A percentile compares a stretch with the other conserved stretches of the same genome.
These are phyloP conservation scores for Boletus rubescentipes DNA, from an alignment of 768 basidiomycete species.

Conservation along the genomic window DNA sequence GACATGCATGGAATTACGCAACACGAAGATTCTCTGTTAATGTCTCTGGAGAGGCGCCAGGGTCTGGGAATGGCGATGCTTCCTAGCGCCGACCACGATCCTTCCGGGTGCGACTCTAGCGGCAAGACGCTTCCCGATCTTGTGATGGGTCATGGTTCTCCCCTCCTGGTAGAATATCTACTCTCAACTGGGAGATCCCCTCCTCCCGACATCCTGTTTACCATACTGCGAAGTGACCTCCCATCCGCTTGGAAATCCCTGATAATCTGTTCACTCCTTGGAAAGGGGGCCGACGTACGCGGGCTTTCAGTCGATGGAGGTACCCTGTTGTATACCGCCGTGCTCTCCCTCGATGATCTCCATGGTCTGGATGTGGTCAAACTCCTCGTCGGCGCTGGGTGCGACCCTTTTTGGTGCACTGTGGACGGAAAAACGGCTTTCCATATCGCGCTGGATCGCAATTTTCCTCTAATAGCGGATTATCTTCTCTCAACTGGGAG, in stretches of 20 bases:
- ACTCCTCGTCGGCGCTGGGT: constrained; percentile 4
- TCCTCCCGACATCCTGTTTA: neutral
- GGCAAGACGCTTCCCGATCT: neutral
- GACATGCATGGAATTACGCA: neutral
- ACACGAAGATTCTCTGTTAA: neutral
- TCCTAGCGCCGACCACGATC: neutral
- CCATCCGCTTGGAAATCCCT: neutral
- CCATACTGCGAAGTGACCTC: neutral
- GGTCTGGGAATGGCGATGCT: too few species aligned
- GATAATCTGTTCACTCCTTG: neutral
- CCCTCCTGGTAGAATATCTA: neutral
- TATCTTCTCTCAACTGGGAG: neutral
- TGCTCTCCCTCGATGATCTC: too few species aligned
- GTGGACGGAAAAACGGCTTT: neutral
- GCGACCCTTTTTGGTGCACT: neutral
- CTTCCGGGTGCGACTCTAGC: neutral
- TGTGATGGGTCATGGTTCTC: neutral
- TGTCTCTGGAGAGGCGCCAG: too few species aligned
- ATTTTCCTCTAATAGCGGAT: neutral
- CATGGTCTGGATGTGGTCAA: neutral
- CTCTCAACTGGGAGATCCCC: neutral
- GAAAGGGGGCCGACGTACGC: neutral
- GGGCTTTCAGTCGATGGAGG: neutral
- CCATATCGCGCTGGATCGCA: constrained; percentile 1
- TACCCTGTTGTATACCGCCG: neutral